Conservation (phyloP, 192 early-diverging fungal genomes). For the Rhizophagus prolifer region DNA sequence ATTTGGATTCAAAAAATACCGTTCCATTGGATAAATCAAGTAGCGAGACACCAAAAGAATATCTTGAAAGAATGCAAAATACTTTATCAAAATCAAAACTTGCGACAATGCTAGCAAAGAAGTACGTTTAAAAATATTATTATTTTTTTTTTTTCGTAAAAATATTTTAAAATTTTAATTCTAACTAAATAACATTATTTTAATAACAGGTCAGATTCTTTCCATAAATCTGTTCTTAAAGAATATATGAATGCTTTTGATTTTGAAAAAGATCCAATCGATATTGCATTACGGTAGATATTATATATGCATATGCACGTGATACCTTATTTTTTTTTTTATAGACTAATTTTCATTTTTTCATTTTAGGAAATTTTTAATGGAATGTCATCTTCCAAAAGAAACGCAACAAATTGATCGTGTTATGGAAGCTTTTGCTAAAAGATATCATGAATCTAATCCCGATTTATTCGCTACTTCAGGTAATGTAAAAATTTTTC, state of each 20-base stretch:
- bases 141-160: no score
- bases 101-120: constrained; percentile 54
- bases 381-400: constrained; percentile 70
- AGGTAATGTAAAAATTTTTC: constrained; percentile 23
- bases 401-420: constrained; percentile 87
- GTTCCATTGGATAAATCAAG: neutral
- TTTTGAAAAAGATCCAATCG: constrained; percentile 62
- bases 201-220: constrained; percentile 37
- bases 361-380: constrained; percentile 63
- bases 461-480: constrained; percentile 58
- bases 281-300: constrained; percentile 57
- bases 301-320: neutral
- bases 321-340: no score
- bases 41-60: constrained; percentile 44
- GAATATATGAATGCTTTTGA: constrained; percentile 62
- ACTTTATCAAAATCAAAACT: constrained; percentile 53
- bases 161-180: neutral
- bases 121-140: neutral
- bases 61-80: constrained; percentile 45
- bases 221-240: constrained; percentile 56
- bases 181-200: neutral
- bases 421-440: constrained; percentile 71
- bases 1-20: neutral
- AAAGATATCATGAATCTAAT: constrained; percentile 70
- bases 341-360: neutral